A percentile compares a stretch with the other conserved stretches of the same genome.
These are phyloP conservation scores for Aspergillus pseudonomiae DNA, from an alignment of 2,329 filamentous ascomycete species.

Conservation along the genomic window DNA sequence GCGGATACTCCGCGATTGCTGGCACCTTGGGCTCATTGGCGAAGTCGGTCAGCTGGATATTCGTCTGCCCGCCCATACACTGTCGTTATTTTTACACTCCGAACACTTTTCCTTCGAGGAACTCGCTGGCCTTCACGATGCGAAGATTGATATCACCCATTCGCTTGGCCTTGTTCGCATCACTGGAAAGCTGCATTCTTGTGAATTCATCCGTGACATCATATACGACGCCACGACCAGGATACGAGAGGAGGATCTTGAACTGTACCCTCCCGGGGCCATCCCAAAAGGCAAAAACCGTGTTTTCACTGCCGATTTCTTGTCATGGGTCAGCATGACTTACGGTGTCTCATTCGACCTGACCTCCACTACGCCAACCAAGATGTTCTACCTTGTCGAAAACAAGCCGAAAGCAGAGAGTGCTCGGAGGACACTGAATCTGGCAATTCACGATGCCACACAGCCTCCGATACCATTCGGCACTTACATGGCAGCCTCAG, in stretches of 20 bases:
- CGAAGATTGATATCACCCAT: conserved; percentile 40
- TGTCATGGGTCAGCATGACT: conserved; percentile 37
- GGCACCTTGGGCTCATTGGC: conserved; percentile 36
- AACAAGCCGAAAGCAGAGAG: conserved; percentile 35
- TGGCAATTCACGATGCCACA: conserved; percentile 29
- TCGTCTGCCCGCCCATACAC: conserved; percentile 27
- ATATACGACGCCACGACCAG: conserved; percentile 34
- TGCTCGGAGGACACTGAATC: conserved; percentile 38
- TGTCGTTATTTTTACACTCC: conserved; percentile 37
- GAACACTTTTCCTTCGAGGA: conserved; percentile 41
- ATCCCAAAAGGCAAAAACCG: conserved; percentile 21
- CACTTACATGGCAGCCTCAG: conserved; percentile 37
- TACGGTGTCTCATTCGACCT: conserved; percentile 36
- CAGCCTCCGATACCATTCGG: conserved; percentile 32
- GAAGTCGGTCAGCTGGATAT: conserved; percentile 44
- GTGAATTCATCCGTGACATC: conserved; percentile 38
- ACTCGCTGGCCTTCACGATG: conserved; percentile 37
- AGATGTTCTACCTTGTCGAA: conserved; percentile 38
- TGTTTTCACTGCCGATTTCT: conserved; percentile 28
- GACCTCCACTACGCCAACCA: conserved; percentile 21
- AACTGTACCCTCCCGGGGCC: conserved; percentile 22
- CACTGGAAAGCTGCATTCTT: conserved; percentile 36
- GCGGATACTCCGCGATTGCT: conserved; percentile 43
- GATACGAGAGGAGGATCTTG: conserved; percentile 34
- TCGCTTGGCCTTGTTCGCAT: conserved; percentile 39